Evolutionary conservation across 2,329 filamentous ascomycete genomes (phyloP), one percentile per base, ranked within the genome.

Genomic region (Fusarium siculi): DNA sequence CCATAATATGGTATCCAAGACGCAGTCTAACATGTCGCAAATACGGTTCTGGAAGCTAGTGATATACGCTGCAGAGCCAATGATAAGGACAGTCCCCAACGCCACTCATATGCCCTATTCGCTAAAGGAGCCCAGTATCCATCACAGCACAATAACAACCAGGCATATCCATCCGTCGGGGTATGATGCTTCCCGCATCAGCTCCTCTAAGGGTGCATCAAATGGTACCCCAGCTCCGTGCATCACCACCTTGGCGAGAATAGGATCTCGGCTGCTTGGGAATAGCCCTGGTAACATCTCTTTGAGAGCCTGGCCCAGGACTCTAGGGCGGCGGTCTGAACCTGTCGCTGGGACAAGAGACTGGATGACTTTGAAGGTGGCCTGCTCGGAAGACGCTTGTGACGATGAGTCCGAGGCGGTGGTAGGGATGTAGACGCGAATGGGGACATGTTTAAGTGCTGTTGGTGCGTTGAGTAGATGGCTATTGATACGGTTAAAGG

Each of bases 141-240:
- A 50, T 81, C 70, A 84, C 79, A 94, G 86, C 85, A 97, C 92
- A 25, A 91, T 87, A 9, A 98, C 89, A 58, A 94, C 93, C 46
- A 98, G 82, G 81, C 94, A 94, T 32, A 97, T 82, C 92, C 95
- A 99, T 0, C 96, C 96, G 82, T 99, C 96, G 1, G 94, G 91
- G 85, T 98, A 98, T 4, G 94, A 91, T 8, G 93, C 93, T 78
- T 93, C 92, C 63, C 91, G 88, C 83, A 96, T 93, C 65, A 99
- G 81, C 52, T 98, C 96, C 78, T 94, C 93, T 23, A 99, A 82
- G 30, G 91, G 91, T 3, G 95, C 93, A 66, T 86, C 84, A 84
- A 98, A 93, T 2, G 96, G 96, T 66, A 97, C 89, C 2, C 91
- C 88, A 3, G 92, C 93, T 2, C 96, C 96, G 83, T 99, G 96